These are phyloP conservation scores for Mucor indicus DNA, from an alignment of 371 early-diverging fungal genomes.

Conservation along the genomic window DNA sequence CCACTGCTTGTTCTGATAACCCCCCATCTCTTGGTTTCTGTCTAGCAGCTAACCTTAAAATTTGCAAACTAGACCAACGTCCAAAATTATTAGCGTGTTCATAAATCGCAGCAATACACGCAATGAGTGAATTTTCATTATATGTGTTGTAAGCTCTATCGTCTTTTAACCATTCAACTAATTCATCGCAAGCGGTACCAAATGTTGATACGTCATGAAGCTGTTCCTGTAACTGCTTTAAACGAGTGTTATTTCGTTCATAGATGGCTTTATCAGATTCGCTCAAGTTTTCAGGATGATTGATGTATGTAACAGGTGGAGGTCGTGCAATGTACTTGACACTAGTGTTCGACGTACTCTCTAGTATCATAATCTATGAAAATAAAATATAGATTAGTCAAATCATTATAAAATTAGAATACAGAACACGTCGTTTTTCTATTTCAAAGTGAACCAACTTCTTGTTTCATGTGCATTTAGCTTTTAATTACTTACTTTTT, in stretches of 20 bases:
- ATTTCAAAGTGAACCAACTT: too few relatives aligned
- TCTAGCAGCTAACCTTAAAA: slow-evolving; percentile 16
- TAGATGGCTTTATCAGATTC: slow-evolving; percentile 8
- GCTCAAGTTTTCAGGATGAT: not conserved
- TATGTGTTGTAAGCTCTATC: slow-evolving; percentile 22
- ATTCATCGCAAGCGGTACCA: slow-evolving; percentile 41
- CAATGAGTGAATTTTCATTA: slow-evolving; percentile 28
- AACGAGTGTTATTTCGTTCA: slow-evolving; percentile 21
- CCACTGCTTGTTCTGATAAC: slow-evolving; percentile 10
- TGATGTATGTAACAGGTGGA: too few relatives aligned
- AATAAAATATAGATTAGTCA: too few relatives aligned
- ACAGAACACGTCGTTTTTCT: too few relatives aligned
- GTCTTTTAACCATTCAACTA: slow-evolving; percentile 34
- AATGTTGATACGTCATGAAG: slow-evolving; percentile 21
- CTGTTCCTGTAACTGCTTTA: slow-evolving; percentile 25
- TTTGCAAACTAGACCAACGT: slow-evolving; percentile 27
- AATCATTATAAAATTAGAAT: too few relatives aligned
- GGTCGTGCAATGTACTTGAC: too few relatives aligned
- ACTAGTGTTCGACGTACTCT: too few relatives aligned
- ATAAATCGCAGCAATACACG: slow-evolving; percentile 21
- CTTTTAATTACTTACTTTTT: too few relatives aligned
- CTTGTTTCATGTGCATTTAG: too few relatives aligned
- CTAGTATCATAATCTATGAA: too few relatives aligned
- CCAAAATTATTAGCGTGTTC: slow-evolving; percentile 22
- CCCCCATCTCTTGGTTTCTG: not conserved